A percentile compares a stretch with the other conserved stretches of the same genome.
Evolutionary conservation across 441 rosid species (phyloP).

Genomic region (Hura crepitans): DNA sequence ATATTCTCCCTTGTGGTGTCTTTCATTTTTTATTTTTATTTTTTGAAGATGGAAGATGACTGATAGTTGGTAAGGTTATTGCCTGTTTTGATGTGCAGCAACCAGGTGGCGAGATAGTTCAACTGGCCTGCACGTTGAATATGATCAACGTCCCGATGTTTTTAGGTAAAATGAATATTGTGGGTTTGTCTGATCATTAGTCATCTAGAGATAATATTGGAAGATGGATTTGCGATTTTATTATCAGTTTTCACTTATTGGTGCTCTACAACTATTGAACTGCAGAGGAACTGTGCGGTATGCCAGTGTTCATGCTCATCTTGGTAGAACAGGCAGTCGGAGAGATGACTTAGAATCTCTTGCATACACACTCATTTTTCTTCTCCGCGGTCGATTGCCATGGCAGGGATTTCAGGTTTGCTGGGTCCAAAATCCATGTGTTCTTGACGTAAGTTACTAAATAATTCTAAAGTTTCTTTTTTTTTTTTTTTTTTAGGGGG

Average conservation of each 20-base stretch:
- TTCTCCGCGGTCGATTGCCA: slow-evolving; percentile 85
- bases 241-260: neutral
- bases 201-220: slow-evolving; percentile 4
- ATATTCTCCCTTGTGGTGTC: slow-evolving; percentile 7
- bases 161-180: slow-evolving; percentile 50
- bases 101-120: slow-evolving; percentile 78
- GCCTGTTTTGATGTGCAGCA: slow-evolving; percentile 41
- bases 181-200: neutral
- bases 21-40: no score
- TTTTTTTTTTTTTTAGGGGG: slow-evolving; percentile 52
- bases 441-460: slow-evolving; percentile 6
- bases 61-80: slow-evolving; percentile 9
- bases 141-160: slow-evolving; percentile 96
- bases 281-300: slow-evolving; percentile 93
- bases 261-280: slow-evolving; percentile 11
- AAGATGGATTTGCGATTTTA: neutral
- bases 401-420: slow-evolving; percentile 97
- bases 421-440: neutral
- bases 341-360: slow-evolving; percentile 98
- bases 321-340: slow-evolving; percentile 92
- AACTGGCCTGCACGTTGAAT: slow-evolving; percentile 83
- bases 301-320: slow-evolving; percentile 97
- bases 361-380: slow-evolving; percentile 94
- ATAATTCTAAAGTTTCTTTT: slow-evolving; percentile 8
- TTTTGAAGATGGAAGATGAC: neutral